Evolutionary conservation across 257 asterid genomes (phyloP), one percentile per base, ranked within the genome.

Genomic region (Ilex aquifolium): DNA sequence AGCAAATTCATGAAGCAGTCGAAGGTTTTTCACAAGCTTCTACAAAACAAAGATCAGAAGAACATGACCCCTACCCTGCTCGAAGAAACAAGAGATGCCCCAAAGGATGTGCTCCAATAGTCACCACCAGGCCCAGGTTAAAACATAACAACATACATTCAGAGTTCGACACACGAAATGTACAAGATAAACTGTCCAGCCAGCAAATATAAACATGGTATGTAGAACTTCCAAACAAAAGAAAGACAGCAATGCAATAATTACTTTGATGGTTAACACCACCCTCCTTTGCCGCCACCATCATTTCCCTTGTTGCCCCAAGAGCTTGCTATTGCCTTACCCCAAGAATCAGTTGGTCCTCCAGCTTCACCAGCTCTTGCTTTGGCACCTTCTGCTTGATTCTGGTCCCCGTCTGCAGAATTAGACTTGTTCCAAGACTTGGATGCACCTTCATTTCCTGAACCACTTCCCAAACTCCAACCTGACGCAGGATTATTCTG

Each of bases 251-350:
- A 53, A 67, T 77, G 83, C 91, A 87, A 44, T 51, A 50, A 51
- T 17, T 74, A 71, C 62, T 65, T 31, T 59, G 27, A 21, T 21
- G 27, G 27, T 21, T 21, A 59, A 82, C 75, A 83, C 95, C 96
- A 85, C 59, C 90, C 95, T 61, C 91, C 82, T 71, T 76, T 72
- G 66, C 73, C 74, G 56, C 74, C 68, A n/a, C 80, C 94, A 69
- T 66, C 27, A 21, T 21, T 74, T 6, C 13, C 13, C 13, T n/a
- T n/a, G 6, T 50, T 50, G 17, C 72, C 75, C 81, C 78, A 69
- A 10, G 88, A 60, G 21, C 56, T 49, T 60, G 75, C 77, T 58
- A 78, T n/a, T 14, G 5, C 73, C 57, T 76, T 72, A 67, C 75
- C 81, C 84, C 79, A 78, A 30, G 72, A 5, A 55, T 57, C 77